Evolutionary conservation across 306 rosid species (phyloP).

Genomic region (cucumber (Cucumis sativus)): Cucumber_9930_V3 NC_026659.2:28759001-28759500

Average conservation of each 20-base stretch:
- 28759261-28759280: conserved; percentile 70
- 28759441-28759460: not conserved
- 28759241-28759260: conserved; percentile 47
- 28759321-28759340: not conserved
- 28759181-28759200: conserved; percentile 8
- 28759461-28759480: not conserved
- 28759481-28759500: not conserved
- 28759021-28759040: not conserved
- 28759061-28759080: not conserved
- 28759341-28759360: not conserved
- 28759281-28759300: conserved; percentile 80
- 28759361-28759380: not conserved
- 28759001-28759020: not conserved
- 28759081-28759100: not conserved
- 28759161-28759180: not conserved
- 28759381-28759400: not conserved
- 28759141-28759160: not conserved
- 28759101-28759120: not conserved
- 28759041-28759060: not conserved
- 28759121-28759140: not conserved
- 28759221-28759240: conserved; percentile 70
- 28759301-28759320: conserved; percentile 16
- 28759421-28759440: not conserved
- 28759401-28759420: not conserved
- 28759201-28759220: conserved; percentile 63